Evolutionary conservation across 345 rosid species (phyloP).

Genomic region (Draba incana): DNA sequence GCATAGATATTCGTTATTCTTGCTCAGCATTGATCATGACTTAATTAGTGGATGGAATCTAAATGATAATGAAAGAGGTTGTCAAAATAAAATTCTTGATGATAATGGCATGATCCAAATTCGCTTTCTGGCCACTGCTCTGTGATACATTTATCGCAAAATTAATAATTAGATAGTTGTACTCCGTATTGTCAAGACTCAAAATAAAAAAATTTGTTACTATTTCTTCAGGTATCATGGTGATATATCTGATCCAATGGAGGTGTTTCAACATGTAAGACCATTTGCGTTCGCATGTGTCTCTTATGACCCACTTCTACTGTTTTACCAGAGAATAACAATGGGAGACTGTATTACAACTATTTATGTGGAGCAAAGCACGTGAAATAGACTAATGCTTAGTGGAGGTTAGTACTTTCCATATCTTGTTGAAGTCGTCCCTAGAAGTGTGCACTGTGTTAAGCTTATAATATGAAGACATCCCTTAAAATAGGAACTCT

Average conservation of each 20-base stretch:
- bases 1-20: not conserved
- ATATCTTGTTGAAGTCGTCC: constrained; percentile 18
- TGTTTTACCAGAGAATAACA: constrained; percentile 28
- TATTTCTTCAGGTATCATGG: not conserved
- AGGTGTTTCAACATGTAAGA: constrained; percentile 8
- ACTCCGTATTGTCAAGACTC: too few species aligned
- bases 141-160: not conserved
- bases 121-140: constrained; percentile 19
- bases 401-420: constrained; percentile 38
- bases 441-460: not conserved
- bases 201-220: not conserved
- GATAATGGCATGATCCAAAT: constrained; percentile 22
- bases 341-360: constrained; percentile 14
- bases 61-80: constrained; percentile 12
- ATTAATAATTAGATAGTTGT: constrained; percentile 11
- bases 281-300: constrained; percentile 8
- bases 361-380: constrained; percentile 23
- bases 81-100: constrained; percentile 9
- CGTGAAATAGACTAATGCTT: constrained; percentile 24
- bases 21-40: not conserved
- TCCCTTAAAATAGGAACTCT: not conserved
- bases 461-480: not conserved
- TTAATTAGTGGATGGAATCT: constrained; percentile 1
- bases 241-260: not conserved
- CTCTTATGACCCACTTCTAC: constrained; percentile 33